These are phyloP conservation scores for Tuber borchii DNA, from an alignment of 495 filamentous ascomycete species.

Conservation along the genomic window DNA sequence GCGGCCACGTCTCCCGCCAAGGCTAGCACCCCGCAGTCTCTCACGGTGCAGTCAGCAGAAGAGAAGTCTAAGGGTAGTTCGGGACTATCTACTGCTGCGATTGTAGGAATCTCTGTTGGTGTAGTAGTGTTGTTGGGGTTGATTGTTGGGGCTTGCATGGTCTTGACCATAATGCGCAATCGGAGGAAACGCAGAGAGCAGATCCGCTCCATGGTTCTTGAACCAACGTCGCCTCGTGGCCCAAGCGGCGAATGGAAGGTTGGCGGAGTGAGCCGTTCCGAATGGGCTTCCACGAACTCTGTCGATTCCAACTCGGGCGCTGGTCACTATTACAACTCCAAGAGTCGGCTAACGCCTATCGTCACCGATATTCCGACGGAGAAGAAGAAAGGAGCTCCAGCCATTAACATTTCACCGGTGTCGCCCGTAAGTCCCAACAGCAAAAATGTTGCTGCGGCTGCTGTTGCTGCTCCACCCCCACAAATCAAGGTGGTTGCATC, in stretches of 20 bases:
- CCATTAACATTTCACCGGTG: slow-evolving; percentile 25
- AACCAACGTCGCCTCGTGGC: slow-evolving; percentile 20
- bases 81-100: slow-evolving; percentile 16
- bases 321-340: slow-evolving; percentile 20
- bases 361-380: slow-evolving; percentile 24
- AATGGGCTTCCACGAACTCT: slow-evolving; percentile 31
- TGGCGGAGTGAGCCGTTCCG: background rate
- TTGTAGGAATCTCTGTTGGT: slow-evolving; percentile 26
- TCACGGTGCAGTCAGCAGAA: background rate
- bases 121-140: slow-evolving; percentile 15
- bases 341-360: slow-evolving; percentile 15
- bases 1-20: slow-evolving; percentile 1
- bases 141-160: slow-evolving; percentile 16
- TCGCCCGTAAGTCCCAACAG: slow-evolving; percentile 24
- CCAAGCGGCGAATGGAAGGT: slow-evolving; percentile 20
- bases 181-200: slow-evolving; percentile 22
- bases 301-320: slow-evolving; percentile 7
- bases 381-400: slow-evolving; percentile 18
- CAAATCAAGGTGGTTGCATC: slow-evolving; percentile 13
- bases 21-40: background rate
- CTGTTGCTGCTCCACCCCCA: slow-evolving; percentile 12
- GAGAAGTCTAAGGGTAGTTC: slow-evolving; percentile 4
- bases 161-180: slow-evolving; percentile 14
- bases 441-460: slow-evolving; percentile 15
- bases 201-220: slow-evolving; percentile 19